Conservation (phyloP, 2,329 filamentous ascomycete species). For the Alternaria burnsii region DNA sequence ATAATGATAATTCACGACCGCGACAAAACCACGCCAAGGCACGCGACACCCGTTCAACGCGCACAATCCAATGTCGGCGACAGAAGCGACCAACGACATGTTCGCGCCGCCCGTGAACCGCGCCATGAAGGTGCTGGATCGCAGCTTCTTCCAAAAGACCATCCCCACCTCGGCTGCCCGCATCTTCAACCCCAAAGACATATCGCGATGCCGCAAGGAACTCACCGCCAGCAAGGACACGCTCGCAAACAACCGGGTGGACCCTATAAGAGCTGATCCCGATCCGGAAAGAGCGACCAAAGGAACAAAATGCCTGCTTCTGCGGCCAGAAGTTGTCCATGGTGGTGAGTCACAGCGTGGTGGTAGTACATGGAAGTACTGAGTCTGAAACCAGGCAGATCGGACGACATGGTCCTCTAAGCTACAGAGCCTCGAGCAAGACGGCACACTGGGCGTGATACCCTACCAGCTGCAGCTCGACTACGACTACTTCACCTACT, state of each 20-base stretch:
- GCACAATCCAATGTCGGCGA: constrained; percentile 40
- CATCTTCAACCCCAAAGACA: constrained; percentile 76
- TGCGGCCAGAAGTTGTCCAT: constrained; percentile 54
- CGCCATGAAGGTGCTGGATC: constrained; percentile 81
- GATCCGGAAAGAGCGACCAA: constrained; percentile 63
- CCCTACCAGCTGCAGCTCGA: constrained; percentile 79
- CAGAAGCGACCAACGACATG: constrained; percentile 55
- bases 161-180: constrained; percentile 81
- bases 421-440: constrained; percentile 72
- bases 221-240: constrained; percentile 73
- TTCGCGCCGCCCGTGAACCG: constrained; percentile 84
- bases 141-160: constrained; percentile 80
- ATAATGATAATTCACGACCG: constrained; percentile 6
- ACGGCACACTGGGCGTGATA: constrained; percentile 73
- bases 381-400: constrained; percentile 60
- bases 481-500: constrained; percentile 87
- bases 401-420: constrained; percentile 78
- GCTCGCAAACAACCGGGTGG: constrained; percentile 69
- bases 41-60: constrained; percentile 6
- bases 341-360: constrained; percentile 42
- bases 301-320: constrained; percentile 57
- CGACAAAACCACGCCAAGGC: background rate
- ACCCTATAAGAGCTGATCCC: constrained; percentile 68
- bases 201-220: constrained; percentile 73
- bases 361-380: constrained; percentile 30